These are phyloP conservation scores for Silene noctiflora DNA, from an alignment of 179 eudicot genomes.

Conservation along the genomic window DNA sequence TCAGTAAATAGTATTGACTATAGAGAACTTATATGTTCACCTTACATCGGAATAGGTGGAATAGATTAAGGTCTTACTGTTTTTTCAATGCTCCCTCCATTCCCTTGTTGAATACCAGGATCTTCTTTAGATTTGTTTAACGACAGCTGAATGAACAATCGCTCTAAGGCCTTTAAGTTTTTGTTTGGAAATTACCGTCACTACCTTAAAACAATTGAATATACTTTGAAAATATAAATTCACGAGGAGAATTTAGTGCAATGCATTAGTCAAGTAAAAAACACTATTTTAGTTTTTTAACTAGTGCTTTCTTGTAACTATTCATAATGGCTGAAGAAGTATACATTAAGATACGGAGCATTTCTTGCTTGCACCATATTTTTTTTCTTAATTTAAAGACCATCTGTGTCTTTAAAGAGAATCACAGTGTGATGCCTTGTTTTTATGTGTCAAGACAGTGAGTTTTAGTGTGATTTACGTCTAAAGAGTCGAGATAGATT, in stretches of 20 bases:
- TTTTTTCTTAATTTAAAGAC: no score
- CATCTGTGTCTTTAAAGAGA: no score
- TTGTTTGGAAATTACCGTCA: not conserved
- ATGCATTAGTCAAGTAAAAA: not conserved
- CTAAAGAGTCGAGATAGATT: no score
- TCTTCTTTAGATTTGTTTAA: not conserved
- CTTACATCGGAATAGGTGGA: not conserved
- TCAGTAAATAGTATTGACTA: not conserved
- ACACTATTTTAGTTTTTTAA: no score
- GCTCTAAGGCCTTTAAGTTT: not conserved
- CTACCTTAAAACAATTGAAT: no score
- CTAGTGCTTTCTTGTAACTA: not conserved
- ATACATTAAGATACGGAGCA: not conserved
- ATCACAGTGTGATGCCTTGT: no score
- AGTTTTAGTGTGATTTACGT: no score
- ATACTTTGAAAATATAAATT: no score
- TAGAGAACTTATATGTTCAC: not conserved
- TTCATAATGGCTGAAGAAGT: not conserved
- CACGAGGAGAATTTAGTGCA: not conserved
- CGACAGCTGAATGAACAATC: not conserved
- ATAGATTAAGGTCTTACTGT: not conserved
- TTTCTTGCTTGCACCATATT: not conserved
- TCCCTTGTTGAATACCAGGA: not conserved
- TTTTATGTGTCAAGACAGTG: no score
- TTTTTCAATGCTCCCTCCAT: slow-evolving; percentile 1